Conservation (phyloP, 176 grass and related monocot genomes). For the Elaeis guineensis region DNA sequence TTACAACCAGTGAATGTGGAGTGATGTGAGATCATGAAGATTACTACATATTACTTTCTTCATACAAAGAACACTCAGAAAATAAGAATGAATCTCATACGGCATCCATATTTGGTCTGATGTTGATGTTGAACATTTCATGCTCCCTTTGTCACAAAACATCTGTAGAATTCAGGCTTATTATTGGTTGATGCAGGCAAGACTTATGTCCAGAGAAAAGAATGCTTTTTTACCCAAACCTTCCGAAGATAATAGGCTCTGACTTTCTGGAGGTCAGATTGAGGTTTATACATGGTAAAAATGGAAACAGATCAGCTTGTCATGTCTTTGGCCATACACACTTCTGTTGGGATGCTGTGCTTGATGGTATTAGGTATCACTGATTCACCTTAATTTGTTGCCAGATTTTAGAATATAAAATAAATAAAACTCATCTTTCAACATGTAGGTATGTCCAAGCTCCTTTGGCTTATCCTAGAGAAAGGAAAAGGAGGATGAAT, state of each 20-base stretch:
- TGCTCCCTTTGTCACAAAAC: too few species aligned
- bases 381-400: not conserved
- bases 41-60: too few species aligned
- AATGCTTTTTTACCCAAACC: constrained; percentile 92
- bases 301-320: constrained; percentile 36
- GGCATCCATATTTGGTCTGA: too few species aligned
- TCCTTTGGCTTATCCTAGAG: constrained; percentile 80
- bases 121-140: too few species aligned
- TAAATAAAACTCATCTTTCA: not conserved
- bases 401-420: not conserved
- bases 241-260: constrained; percentile 88
- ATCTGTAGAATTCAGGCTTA: too few species aligned
- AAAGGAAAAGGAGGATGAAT: constrained; percentile 71
- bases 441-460: constrained; percentile 69
- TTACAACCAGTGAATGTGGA: too few species aligned
- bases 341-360: constrained; percentile 89
- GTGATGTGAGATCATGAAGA: too few species aligned
- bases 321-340: constrained; percentile 97
- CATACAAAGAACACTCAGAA: too few species aligned
- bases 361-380: constrained; percentile 69
- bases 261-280: constrained; percentile 72
- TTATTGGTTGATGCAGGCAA: constrained; percentile 36
- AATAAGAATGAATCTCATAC: too few species aligned
- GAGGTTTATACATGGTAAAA: constrained; percentile 53
- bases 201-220: constrained; percentile 97